Conservation (phyloP, 371 early-diverging fungal genomes). For the Parasitella parasitica region DNA sequence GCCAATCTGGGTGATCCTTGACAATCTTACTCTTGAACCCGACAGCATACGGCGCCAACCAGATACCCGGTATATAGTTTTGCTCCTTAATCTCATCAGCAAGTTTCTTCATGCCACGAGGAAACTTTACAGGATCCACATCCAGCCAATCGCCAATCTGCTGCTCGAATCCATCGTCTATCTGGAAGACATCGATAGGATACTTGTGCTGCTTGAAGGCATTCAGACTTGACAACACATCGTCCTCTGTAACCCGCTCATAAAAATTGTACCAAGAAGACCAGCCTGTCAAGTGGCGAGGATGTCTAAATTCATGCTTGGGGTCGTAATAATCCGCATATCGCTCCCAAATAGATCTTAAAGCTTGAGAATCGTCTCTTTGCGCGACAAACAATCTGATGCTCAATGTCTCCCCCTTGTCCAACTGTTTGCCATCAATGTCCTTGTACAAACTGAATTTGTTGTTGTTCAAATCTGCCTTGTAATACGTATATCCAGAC, state of each 20-base stretch:
- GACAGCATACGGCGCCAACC: conserved; percentile 63
- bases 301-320: conserved; percentile 19
- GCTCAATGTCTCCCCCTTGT: conserved; percentile 15
- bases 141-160: conserved; percentile 63
- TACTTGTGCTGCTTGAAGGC: conserved; percentile 40
- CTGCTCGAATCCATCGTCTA: conserved; percentile 59
- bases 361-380: conserved; percentile 25
- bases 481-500: conserved; percentile 56
- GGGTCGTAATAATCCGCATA: conserved; percentile 45
- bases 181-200: conserved; percentile 60
- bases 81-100: conserved; percentile 37
- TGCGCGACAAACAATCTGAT: conserved; percentile 17
- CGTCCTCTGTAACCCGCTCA: conserved; percentile 52
- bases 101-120: conserved; percentile 46
- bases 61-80: conserved; percentile 51
- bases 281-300: conserved; percentile 54
- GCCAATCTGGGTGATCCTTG: conserved; percentile 57
- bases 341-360: conserved; percentile 40
- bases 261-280: conserved; percentile 64
- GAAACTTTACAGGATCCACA: conserved; percentile 46
- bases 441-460: conserved; percentile 51
- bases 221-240: conserved; percentile 43
- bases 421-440: conserved; percentile 33
- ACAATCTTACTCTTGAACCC: conserved; percentile 49
- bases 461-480: conserved; percentile 38